These are phyloP conservation scores for Pythium aristosporum DNA, from an alignment of 352 stramenopile genomes.

Conservation along the genomic window DNA sequence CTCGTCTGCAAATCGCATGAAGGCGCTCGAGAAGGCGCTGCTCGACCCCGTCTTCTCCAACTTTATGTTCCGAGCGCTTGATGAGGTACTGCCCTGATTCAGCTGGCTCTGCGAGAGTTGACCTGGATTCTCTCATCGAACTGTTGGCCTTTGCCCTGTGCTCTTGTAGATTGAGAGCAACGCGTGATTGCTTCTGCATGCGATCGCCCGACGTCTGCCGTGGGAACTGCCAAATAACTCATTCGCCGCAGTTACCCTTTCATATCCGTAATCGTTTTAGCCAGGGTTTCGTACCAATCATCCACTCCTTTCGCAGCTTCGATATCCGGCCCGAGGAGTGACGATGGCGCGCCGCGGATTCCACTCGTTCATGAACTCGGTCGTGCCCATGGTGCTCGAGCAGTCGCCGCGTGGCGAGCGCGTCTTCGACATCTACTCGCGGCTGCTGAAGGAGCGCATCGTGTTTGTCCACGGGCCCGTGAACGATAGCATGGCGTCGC, in stretches of 20 bases:
- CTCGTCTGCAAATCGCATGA: slow-evolving; percentile 57
- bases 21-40: slow-evolving; percentile 76
- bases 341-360: slow-evolving; percentile 39
- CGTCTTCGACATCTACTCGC: slow-evolving; percentile 98
- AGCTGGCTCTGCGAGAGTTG: no score
- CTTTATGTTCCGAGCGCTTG: slow-evolving; percentile 78
- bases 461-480: slow-evolving; percentile 96
- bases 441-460: slow-evolving; percentile 97
- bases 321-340: no score
- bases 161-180: slow-evolving; percentile 20
- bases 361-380: slow-evolving; percentile 57
- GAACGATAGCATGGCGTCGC: slow-evolving; percentile 81
- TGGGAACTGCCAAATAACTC: not conserved
- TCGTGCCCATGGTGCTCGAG: slow-evolving; percentile 95
- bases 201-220: not conserved
- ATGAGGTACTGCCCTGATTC: slow-evolving; percentile 34
- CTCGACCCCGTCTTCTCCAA: slow-evolving; percentile 64
- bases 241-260: not conserved
- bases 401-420: slow-evolving; percentile 91
- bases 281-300: slow-evolving; percentile 6
- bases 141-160: not conserved
- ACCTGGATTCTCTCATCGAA: no score
- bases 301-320: not conserved
- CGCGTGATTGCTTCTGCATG: not conserved
- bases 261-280: slow-evolving; percentile 15